Evolutionary conservation across 768 basidiomycete genomes (phyloP).

Genomic region (Termitomyces titanicus): DNA sequence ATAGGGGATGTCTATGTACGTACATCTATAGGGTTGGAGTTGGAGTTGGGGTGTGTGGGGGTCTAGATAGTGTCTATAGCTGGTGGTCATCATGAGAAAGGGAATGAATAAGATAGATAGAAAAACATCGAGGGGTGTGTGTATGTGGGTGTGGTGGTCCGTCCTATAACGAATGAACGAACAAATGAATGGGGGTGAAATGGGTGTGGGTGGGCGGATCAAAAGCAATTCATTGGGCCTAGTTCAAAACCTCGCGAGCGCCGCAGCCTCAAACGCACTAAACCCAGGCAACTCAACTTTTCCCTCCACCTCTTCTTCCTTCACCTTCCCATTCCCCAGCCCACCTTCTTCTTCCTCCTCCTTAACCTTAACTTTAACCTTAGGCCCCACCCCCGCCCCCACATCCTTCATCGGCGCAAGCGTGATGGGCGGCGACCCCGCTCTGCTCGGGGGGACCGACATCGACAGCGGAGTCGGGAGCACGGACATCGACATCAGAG

Average conservation of each 20-base stretch:
- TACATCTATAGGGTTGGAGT: too few species aligned
- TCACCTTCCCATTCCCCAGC: neutral
- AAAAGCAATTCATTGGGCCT: too few species aligned
- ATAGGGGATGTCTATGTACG: too few species aligned
- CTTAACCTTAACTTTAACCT: neutral
- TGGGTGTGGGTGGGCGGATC: too few species aligned
- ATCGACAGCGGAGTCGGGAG: slow-evolving; percentile 40
- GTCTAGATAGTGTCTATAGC: too few species aligned
- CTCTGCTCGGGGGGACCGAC: slow-evolving; percentile 55
- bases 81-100: too few species aligned
- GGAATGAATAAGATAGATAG: too few species aligned
- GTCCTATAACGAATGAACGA: too few species aligned
- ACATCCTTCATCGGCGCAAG: slow-evolving; percentile 51
- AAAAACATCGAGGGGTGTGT: too few species aligned
- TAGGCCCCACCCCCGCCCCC: slow-evolving; percentile 4
- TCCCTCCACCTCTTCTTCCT: neutral
- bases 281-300: slow-evolving; percentile 60
- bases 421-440: slow-evolving; percentile 68
- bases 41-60: too few species aligned
- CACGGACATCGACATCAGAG: neutral
- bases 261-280: slow-evolving; percentile 59
- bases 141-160: too few species aligned
- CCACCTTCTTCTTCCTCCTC: neutral
- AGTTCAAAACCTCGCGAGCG: slow-evolving; percentile 17
- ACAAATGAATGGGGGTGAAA: too few species aligned